Conservation (phyloP, 805 yeast species). For the Zygosaccharomyces bisporus region DNA sequence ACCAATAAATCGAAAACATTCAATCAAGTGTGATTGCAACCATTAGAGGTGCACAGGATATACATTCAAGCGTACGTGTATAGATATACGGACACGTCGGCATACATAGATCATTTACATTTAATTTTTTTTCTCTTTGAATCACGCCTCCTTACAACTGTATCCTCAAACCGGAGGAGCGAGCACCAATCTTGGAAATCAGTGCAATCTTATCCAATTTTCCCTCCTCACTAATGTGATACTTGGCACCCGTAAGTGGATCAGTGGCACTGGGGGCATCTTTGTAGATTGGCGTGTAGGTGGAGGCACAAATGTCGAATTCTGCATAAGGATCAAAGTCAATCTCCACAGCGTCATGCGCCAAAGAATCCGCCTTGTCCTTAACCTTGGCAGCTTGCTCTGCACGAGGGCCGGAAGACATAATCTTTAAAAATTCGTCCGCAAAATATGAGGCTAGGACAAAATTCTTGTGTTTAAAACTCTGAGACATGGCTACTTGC, state of each 20-base stretch:
- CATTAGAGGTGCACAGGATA: background rate
- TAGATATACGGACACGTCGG: background rate
- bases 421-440: conserved; percentile 67
- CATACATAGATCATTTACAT: background rate
- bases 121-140: background rate
- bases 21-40: background rate
- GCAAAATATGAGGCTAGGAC: conserved; percentile 91
- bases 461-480: conserved; percentile 83
- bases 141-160: conserved; percentile 20
- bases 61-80: too few relatives aligned
- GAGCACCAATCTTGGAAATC: conserved; percentile 80
- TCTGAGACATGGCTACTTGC: conserved; percentile 92
- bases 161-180: conserved; percentile 81
- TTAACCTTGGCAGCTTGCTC: conserved; percentile 86
- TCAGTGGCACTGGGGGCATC: conserved; percentile 68
- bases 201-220: conserved; percentile 69
- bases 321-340: conserved; percentile 92
- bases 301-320: conserved; percentile 83
- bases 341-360: conserved; percentile 82
- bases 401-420: conserved; percentile 71
- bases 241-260: conserved; percentile 86
- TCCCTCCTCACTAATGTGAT: conserved; percentile 74
- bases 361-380: conserved; percentile 70
- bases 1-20: background rate
- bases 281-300: conserved; percentile 83